A percentile compares a stretch with the other conserved stretches of the same genome.
Evolutionary conservation across 2,329 filamentous ascomycete species (phyloP).

Genomic region (Pseudogymnoascus sp.): DNA sequence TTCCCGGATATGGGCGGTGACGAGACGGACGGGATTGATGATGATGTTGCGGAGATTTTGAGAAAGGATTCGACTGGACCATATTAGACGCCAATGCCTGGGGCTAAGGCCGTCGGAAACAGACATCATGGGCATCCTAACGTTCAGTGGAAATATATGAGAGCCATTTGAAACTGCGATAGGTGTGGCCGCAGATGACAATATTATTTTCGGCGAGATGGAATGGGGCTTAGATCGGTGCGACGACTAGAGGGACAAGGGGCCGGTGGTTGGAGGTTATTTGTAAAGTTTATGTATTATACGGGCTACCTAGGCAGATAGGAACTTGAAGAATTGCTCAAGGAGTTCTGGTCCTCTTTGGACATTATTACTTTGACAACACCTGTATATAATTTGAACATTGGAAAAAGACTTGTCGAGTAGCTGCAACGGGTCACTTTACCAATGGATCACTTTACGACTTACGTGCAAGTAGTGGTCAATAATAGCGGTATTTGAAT

Average conservation of each 20-base stretch:
- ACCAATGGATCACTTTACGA: not conserved
- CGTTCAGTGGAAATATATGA: not conserved
- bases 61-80: conserved; percentile 32
- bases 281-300: conserved; percentile 1
- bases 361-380: not conserved
- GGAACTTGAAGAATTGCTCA: not conserved
- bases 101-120: not conserved
- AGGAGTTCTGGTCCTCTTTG: not conserved
- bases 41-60: conserved; percentile 51
- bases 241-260: not conserved
- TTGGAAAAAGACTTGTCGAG: not conserved
- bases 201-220: not conserved
- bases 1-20: conserved; percentile 41
- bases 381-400: not conserved
- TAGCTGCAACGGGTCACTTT: not conserved
- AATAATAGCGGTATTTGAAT: not conserved
- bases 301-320: not conserved
- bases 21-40: conserved; percentile 48
- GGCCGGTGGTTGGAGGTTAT: not conserved
- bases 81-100: not conserved
- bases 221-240: not conserved
- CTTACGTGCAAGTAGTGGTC: not conserved
- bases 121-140: not conserved
- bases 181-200: not conserved
- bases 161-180: not conserved